Percentiles rank a stretch among this genome's conserved stretches.
These are phyloP conservation scores for Podospora pseudoanserina DNA, from an alignment of 495 filamentous ascomycete species.

Conservation along the genomic window DNA sequence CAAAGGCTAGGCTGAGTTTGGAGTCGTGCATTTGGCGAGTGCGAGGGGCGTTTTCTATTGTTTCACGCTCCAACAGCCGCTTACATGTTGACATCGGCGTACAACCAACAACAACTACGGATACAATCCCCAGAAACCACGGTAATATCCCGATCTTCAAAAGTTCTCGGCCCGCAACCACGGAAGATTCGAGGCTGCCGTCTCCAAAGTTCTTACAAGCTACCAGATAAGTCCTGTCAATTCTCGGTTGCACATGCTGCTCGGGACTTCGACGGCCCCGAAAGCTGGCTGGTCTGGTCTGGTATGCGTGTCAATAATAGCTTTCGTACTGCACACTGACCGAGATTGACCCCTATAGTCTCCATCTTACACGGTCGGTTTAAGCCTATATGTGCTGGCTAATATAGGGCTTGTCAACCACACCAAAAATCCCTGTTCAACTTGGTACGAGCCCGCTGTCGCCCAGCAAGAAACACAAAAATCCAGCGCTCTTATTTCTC, in stretches of 20 bases:
- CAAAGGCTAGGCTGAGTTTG: neutral
- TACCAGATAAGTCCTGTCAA: neutral
- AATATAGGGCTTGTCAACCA: slow-evolving; percentile 39
- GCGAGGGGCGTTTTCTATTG: neutral
- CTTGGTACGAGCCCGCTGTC: slow-evolving; percentile 14
- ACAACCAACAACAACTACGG: neutral
- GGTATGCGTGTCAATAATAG: slow-evolving; percentile 27
- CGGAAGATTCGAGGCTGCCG: neutral
- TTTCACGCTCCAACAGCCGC: neutral
- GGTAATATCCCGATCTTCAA: neutral
- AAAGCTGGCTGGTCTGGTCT: slow-evolving; percentile 4
- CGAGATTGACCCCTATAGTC: slow-evolving; percentile 37
- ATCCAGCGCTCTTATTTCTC: neutral
- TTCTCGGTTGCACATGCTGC: slow-evolving; percentile 16
- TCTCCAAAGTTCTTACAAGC: neutral
- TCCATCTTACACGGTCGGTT: slow-evolving; percentile 34
- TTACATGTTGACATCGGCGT: neutral
- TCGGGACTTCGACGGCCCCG: slow-evolving; percentile 15
- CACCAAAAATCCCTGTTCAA: slow-evolving; percentile 23
- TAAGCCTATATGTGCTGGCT: slow-evolving; percentile 44
- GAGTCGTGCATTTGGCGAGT: neutral
- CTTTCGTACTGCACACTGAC: slow-evolving; percentile 31
- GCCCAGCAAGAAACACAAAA: neutral
- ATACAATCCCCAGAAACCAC: neutral
- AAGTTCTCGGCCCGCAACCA: neutral